Base-by-base conservation (phyloP, 352 stramenopile species). In the Peronospora destructor region DNA sequence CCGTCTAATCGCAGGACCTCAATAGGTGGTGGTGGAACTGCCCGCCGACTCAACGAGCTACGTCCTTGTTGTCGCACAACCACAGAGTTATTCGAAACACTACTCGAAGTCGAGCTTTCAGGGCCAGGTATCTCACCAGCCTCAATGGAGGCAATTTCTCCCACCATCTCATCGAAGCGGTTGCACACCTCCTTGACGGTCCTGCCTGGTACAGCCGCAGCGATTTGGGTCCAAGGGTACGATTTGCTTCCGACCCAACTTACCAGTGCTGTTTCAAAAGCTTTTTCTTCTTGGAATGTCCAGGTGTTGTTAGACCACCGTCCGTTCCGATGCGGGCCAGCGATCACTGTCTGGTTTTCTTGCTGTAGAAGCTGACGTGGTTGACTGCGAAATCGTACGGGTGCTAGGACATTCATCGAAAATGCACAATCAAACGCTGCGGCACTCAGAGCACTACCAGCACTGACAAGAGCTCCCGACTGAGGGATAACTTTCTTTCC, bases 191-290 rank as follows among this genome's bases (percentile, higher is more conserved):
- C 84, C 40, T 85, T 87, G 9, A 59, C 75, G 6, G 71, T 86
- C 50, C 88, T 91, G 2, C 77, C 81, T 0, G 81, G 81, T 14
- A 94, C 45, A 4, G 48, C 45, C 7, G 68, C 64, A 2, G 84
- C 81, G 32, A 94, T 90, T 59, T 87, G 87, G 9, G 67, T 58
- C 84, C 84, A 94, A 36, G 76, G 76, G 49, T 87, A 88, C n/a
- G 80, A 69, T 28, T 75, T 83, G 40, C 54, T 66, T 14, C 53
- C 66, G 13, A 53, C 61, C 68, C 79, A 91, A 36, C 63, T 49
- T 43, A 81, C 81, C 12, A 94, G 61, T 33, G 71, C 74, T 26
- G 57, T 77, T 59, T 94, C 84, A 46, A 94, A 82, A 2, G 72
- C 63, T 60, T 88, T 87, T 52, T 94, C 81, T 59, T 94, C 81